Evolutionary conservation across 2,329 filamentous ascomycete genomes (phyloP), one percentile per base, ranked within the genome.

Genomic region (Diaporthe eres): DNA sequence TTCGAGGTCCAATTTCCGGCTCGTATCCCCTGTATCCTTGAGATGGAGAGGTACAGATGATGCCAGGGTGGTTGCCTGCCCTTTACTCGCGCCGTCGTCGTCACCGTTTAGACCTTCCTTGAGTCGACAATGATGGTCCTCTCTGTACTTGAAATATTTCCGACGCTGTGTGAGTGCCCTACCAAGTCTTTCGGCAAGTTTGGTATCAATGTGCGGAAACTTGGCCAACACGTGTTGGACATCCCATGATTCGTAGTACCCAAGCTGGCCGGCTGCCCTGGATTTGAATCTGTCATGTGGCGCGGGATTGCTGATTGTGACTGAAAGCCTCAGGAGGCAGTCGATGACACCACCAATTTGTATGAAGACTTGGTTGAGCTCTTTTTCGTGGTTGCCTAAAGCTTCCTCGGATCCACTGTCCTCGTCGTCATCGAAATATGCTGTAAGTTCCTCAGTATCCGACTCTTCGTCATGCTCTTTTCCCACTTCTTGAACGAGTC

Each of bases 221-320:
- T 71, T 58, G 19, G 28, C 51, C 13, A 13, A 31, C 25, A 71
- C 68, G 53, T 71, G 53, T 37, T 58, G 68, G 22, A 31, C 47
- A 71, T 58, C 49, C 25, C n/a, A 71, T 4, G 22, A 39, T 25
- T 71, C 51, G 37, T 57, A 42, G 19, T 28, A 22, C 10, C 22
- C n/a, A 8, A 71, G 3, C 34, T 58, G 19, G 68, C n/a, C 37
- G 10, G 37, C 68, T 34, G 68, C 68, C n/a, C 49, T 28, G 17
- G 68, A 71, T 28, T 49, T 71, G 68, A 71, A 60, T 31, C 25
- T 31, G 19, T 71, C 68, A 60, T 60, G 53, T n/a, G 68, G 68
- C 8, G 68, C 68, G 3, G 68, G 68, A 47, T 71, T 57, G 53
- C 68, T 57, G 17, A 71, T 71, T 60, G 68, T 71, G 12, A 57